Evolutionary conservation across 805 yeast genomes (phyloP), one percentile per base, ranked within the genome.

Genomic region (Ogataea nitratoaversa): DNA sequence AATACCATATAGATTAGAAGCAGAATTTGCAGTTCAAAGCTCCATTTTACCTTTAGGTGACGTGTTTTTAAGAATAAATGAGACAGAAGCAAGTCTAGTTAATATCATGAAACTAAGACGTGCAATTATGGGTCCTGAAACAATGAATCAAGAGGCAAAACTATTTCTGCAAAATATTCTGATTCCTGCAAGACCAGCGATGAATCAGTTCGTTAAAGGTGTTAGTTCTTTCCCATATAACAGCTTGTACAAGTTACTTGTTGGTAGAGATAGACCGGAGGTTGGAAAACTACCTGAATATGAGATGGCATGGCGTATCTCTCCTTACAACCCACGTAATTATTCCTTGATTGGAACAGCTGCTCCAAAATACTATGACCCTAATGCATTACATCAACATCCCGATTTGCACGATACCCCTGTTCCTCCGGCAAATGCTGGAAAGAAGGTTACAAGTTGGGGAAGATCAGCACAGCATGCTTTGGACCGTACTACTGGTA

Each of bases 191-290:
- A 71, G 98, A 35, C 99, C 99, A 2, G 71, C 77, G 4, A 78
- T 86, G 6, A 67, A 85, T 32, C 91, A 83, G 59, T 85, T 96
- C 93, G 86, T 93, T 6, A 78, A 82, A 49, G 96, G 96, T 3
- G 54, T 83, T 0, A 77, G 78, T 16, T 70, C 72, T 45, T 72
- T 82, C n/a, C 66, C 79, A 2, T 59, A 73, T 18, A 69, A 72
- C 1, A 95, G 86, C 46, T 67, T 93, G 38, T 82, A 84, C 43
- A 40, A 54, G 11, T 55, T 87, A 32, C 70, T 91, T 29, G 86
- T 84, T 5, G 97, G 97, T 1, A 82, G 81, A 0, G 76, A 78
- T 39, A 72, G 95, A 47, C 78, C 82, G 1, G 36, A 33, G 65
- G 71, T 34, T 4, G 17, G 69, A 82, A 36, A 42, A 4, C 9